These are phyloP conservation scores for Colletotrichum sp. DNA, from an alignment of 2,329 filamentous ascomycete genomes.

Conservation along the genomic window DNA sequence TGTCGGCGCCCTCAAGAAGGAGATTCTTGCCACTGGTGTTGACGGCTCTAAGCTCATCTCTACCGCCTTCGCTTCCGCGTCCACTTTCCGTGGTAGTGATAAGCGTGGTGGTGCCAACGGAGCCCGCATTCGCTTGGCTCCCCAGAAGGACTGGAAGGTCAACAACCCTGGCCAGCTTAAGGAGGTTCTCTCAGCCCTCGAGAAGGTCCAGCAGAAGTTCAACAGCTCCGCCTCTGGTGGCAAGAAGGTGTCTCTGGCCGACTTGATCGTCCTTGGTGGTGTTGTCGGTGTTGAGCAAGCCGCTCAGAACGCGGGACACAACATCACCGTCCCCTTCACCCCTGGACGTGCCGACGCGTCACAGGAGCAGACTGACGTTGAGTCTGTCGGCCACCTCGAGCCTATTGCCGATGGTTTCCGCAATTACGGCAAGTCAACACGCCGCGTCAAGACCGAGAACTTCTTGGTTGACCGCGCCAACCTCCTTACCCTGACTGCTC, in stretches of 20 bases:
- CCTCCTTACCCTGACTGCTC: slow-evolving; percentile 72
- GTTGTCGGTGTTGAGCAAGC: slow-evolving; percentile 76
- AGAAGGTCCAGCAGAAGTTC: slow-evolving; percentile 71
- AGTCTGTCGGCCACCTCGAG: slow-evolving; percentile 70
- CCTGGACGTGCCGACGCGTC: slow-evolving; percentile 76
- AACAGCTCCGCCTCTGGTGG: slow-evolving; percentile 67
- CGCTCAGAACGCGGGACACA: slow-evolving; percentile 49
- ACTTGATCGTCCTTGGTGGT: slow-evolving; percentile 78
- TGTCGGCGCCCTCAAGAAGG: slow-evolving; percentile 67
- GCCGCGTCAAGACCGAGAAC: slow-evolving; percentile 69
- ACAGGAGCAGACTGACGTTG: slow-evolving; percentile 74
- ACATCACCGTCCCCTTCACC: slow-evolving; percentile 70
- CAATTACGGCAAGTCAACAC: slow-evolving; percentile 72
- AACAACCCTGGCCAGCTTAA: slow-evolving; percentile 75
- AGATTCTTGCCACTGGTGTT: slow-evolving; percentile 66
- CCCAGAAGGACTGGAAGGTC: slow-evolving; percentile 74
- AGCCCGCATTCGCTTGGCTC: slow-evolving; percentile 75
- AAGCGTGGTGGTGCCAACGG: slow-evolving; percentile 86
- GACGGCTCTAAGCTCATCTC: slow-evolving; percentile 66
- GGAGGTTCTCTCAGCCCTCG: slow-evolving; percentile 65
- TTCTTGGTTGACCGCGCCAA: slow-evolving; percentile 75
- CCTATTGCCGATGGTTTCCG: slow-evolving; percentile 77
- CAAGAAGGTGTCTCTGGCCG: slow-evolving; percentile 79
- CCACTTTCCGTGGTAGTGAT: slow-evolving; percentile 76
- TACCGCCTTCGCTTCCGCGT: slow-evolving; percentile 72